Evolutionary conservation across 306 rosid genomes (phyloP), one percentile per base, ranked within the genome.

Genomic region (Castanea mollissima): DNA sequence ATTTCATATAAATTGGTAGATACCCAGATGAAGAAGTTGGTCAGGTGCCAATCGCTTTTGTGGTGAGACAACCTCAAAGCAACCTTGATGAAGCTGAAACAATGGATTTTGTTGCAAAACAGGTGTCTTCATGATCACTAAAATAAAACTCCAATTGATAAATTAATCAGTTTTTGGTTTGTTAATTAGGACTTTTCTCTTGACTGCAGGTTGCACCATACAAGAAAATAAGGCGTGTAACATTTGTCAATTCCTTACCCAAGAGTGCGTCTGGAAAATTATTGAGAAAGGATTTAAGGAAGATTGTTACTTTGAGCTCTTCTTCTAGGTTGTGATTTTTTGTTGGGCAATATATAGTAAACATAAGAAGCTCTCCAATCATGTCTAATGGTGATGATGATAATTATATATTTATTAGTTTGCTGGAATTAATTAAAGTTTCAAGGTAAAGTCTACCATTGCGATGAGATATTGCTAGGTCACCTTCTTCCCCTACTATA

Each of bases 11-110:
- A 49, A 21, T 52, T 57, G 7, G 63, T 72, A 79, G 78, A 73
- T 79, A 79, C 31, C 78, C 78, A 6, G 78, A 79, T 12, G 83
- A 79, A n/a, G 73, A 58, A 73, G 78, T 77, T 35, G 83, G 83
- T 73, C 64, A 79, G 41, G 55, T 79, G 16, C 83, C 78, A 13
- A 79, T 79, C 55, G 83, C 73, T 19, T 5, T 73, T 19, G 78
- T 79, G 74, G 83, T 73, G 9, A 49, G 73, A 15, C 52, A 74
- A 21, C 34, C 72, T 6, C 34, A 72, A 46, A 79, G 83, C 73
- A 23, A 8, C 62, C 73, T 79, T 29, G 19, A 25, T 1, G 73
- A 62, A 54, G 16, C 73, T 32, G 64, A 71, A 27, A 71, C 62
- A 1, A 72, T 79, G 52, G 64, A 79, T 14, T 72, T 79, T 29